Conservation (phyloP, 208 protist genomes). For the Leishmania gerbilli region DNA sequence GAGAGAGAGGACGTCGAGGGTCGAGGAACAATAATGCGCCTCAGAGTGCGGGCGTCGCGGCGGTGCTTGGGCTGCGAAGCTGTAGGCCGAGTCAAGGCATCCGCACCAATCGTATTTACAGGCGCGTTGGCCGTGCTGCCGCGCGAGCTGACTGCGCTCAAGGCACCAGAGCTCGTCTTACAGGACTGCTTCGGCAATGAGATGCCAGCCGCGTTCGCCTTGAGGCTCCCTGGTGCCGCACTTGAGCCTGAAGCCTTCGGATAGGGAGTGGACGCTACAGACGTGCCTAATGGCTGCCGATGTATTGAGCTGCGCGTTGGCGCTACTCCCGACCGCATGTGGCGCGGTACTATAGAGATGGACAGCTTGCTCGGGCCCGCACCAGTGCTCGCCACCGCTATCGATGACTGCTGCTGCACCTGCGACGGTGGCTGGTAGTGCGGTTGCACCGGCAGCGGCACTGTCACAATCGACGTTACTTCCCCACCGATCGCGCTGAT, state of each 20-base stretch:
- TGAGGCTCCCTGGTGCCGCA: not conserved
- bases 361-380: conserved; percentile 3
- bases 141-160: not conserved
- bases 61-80: conserved; percentile 15
- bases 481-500: not conserved
- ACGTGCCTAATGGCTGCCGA: not conserved
- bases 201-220: not conserved
- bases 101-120: not conserved
- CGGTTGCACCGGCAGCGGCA: not conserved
- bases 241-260: not conserved
- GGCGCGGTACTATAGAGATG: conserved; percentile 9
- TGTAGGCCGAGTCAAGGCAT: not conserved
- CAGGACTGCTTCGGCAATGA: not conserved
- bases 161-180: not conserved
- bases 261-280: not conserved
- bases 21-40: conserved; percentile 19
- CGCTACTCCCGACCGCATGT: conserved; percentile 5
- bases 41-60: conserved; percentile 23
- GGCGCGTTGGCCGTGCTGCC: not conserved
- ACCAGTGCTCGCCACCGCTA: not conserved
- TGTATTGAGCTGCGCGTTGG: conserved; percentile 14
- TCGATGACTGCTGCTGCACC: not conserved
- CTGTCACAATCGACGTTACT: not conserved
- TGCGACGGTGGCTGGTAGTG: not conserved
- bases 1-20: conserved; percentile 9